Conservation (phyloP, 495 filamentous ascomycete species). For the Thozetella sp. region DNA sequence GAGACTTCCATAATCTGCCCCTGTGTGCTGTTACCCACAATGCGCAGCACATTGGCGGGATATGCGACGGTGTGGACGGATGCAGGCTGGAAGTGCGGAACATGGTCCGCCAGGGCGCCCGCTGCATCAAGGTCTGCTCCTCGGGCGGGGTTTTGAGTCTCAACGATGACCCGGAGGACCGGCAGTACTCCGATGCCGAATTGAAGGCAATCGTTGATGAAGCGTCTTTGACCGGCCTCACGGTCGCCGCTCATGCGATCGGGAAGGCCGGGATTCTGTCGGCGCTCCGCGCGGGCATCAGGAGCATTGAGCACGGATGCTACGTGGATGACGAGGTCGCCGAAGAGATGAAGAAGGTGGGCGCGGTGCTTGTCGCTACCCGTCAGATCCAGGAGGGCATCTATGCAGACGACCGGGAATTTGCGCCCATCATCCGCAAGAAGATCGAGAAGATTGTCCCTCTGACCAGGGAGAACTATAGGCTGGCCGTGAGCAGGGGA, state of each 20-base stretch:
- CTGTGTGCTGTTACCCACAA: constrained; percentile 5
- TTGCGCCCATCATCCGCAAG: constrained; percentile 10
- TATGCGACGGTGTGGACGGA: constrained; percentile 34
- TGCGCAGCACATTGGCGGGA: constrained; percentile 2
- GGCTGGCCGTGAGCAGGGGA: constrained; percentile 21
- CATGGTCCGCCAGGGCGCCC: constrained; percentile 34
- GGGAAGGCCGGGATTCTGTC: constrained; percentile 38
- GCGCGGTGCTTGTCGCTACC: constrained; percentile 23
- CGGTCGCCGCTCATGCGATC: constrained; percentile 37
- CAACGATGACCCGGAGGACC: constrained; percentile 30
- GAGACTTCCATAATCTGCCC: constrained; percentile 8
- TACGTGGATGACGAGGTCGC: constrained; percentile 30
- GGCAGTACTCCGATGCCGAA: constrained; percentile 35
- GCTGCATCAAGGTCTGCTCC: constrained; percentile 39
- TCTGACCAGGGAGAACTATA: constrained; percentile 20
- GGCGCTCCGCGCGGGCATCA: constrained; percentile 30
- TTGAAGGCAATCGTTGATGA: constrained; percentile 38
- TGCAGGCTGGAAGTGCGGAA: constrained; percentile 31
- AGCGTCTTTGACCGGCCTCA: constrained; percentile 24
- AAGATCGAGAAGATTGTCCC: constrained; percentile 24
- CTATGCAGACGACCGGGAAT: not conserved
- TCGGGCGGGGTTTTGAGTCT: constrained; percentile 31
- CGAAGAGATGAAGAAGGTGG: constrained; percentile 35
- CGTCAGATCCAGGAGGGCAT: constrained; percentile 15
- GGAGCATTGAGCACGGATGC: constrained; percentile 39